A percentile compares a stretch with the other conserved stretches of the same genome.
Evolutionary conservation across 2,329 filamentous ascomycete genomes (phyloP).

Genomic region (Ophiostoma sp.): DNA sequence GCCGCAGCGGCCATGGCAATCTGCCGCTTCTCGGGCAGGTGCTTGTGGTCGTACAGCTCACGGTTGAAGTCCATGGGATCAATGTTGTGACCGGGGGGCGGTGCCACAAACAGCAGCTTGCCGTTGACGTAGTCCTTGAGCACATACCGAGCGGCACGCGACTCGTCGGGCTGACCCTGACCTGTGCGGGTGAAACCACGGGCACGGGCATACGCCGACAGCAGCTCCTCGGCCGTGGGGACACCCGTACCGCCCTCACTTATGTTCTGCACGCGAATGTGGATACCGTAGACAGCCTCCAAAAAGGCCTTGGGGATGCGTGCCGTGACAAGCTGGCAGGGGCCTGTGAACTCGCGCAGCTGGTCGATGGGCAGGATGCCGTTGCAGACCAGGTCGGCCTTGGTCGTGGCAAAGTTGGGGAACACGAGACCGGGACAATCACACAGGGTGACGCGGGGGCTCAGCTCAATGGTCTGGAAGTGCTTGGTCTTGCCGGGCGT

Average conservation of each 20-base stretch:
- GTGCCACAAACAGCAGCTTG: constrained; percentile 88
- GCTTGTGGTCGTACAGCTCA: constrained; percentile 80
- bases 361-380: constrained; percentile 96
- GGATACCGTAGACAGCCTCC: constrained; percentile 91
- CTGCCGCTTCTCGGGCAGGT: constrained; percentile 80
- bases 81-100: constrained; percentile 66
- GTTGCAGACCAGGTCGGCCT: constrained; percentile 93
- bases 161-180: constrained; percentile 88
- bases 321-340: constrained; percentile 76
- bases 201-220: constrained; percentile 82
- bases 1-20: constrained; percentile 58
- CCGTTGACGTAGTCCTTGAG: constrained; percentile 98
- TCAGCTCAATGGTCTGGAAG: constrained; percentile 96
- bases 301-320: constrained; percentile 86
- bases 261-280: constrained; percentile 73
- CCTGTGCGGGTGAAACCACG: constrained; percentile 89
- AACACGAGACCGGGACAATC: constrained; percentile 99
- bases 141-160: constrained; percentile 81
- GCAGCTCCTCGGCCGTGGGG: constrained; percentile 80
- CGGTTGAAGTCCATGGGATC: constrained; percentile 79
- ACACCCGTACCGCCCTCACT: constrained; percentile 92
- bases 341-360: constrained; percentile 87
- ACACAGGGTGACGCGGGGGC: constrained; percentile 84
- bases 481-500: constrained; percentile 99
- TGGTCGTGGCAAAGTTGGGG: constrained; percentile 95